A percentile compares a stretch with the other conserved stretches of the same genome.
phyloP scores from a whole-genome alignment of 2,329 filamentous ascomycete genomes.

The Cytospora mali region DNA sequence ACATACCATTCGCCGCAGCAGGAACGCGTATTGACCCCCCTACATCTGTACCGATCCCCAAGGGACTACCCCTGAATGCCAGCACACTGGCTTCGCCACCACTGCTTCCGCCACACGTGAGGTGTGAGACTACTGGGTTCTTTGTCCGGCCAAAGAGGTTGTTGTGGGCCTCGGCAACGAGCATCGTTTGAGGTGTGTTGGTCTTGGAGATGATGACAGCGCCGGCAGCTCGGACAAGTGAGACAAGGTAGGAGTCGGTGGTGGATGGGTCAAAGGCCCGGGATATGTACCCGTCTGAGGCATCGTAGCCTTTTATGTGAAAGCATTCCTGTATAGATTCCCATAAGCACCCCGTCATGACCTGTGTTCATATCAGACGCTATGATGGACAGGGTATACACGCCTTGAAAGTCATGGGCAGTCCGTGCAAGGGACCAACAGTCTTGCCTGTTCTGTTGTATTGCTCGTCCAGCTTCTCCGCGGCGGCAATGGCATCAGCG shows the following conservation, averaged over 20 bases:
- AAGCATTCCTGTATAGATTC: slow-evolving; percentile 11
- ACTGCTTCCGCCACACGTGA: slow-evolving; percentile 33
- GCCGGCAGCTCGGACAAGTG: slow-evolving; percentile 5
- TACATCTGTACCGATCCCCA: slow-evolving; percentile 34
- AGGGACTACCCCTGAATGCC: slow-evolving; percentile 33
- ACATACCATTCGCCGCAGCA: slow-evolving; percentile 37
- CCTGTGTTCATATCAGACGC: not conserved
- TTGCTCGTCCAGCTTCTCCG: slow-evolving; percentile 5
- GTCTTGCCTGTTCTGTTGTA: slow-evolving; percentile 3
- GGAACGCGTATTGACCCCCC: slow-evolving; percentile 32
- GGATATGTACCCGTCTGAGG: slow-evolving; percentile 16
- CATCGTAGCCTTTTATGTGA: slow-evolving; percentile 14
- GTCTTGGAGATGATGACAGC: slow-evolving; percentile 25
- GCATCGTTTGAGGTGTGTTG: slow-evolving; percentile 34
- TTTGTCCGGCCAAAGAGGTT: slow-evolving; percentile 33
- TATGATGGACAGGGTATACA: slow-evolving; percentile 16
- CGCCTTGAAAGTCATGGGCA: slow-evolving; percentile 43
- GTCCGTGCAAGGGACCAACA: slow-evolving; percentile 40
- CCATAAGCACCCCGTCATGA: not conserved
- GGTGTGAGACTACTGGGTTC: slow-evolving; percentile 31
- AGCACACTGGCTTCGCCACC: slow-evolving; percentile 32
- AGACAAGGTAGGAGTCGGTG: slow-evolving; percentile 1
- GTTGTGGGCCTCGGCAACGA: slow-evolving; percentile 32
- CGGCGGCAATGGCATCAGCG: slow-evolving; percentile 39
- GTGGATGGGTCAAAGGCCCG: slow-evolving; percentile 5